phyloP scores from a whole-genome alignment of 148 eudicot species.

The Vaccinium darrowii region DNA sequence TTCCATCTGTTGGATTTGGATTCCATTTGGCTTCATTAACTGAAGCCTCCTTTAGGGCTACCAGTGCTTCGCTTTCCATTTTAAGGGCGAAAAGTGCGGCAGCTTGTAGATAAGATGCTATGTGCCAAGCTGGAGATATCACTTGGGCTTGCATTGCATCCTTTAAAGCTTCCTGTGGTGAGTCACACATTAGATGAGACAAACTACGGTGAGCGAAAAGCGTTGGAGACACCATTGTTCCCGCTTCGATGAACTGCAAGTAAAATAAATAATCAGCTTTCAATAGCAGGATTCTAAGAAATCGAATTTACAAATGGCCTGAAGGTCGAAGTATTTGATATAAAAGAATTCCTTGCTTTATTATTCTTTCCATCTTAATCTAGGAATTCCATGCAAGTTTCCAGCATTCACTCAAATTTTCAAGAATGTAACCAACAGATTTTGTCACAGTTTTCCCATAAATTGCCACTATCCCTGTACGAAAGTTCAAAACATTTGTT shows the following conservation, averaged over 20 bases:
- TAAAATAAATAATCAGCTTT: background rate
- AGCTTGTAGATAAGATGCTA: slow-evolving; percentile 62
- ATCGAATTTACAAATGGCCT: background rate
- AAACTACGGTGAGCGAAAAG: slow-evolving; percentile 66
- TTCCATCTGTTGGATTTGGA: slow-evolving; percentile 23
- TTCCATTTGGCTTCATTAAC: slow-evolving; percentile 51
- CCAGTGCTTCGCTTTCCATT: slow-evolving; percentile 55
- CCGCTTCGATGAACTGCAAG: slow-evolving; percentile 60
- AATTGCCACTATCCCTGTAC: background rate
- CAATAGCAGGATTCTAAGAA: background rate
- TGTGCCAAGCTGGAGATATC: slow-evolving; percentile 63
- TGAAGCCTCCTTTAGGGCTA: slow-evolving; percentile 59
- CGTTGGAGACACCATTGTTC: slow-evolving; percentile 60
- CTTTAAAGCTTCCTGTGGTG: slow-evolving; percentile 58
- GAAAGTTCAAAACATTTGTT: background rate
- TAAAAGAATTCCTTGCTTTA: background rate
- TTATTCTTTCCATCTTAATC: background rate
- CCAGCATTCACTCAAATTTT: background rate
- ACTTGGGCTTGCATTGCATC: slow-evolving; percentile 81
- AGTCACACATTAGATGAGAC: slow-evolving; percentile 57
- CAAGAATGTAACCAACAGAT: background rate
- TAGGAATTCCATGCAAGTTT: background rate
- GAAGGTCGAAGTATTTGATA: background rate
- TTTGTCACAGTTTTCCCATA: background rate
- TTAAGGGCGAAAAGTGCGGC: slow-evolving; percentile 56